Percentiles rank a stretch among this genome's conserved stretches.
These are phyloP conservation scores for Colletotrichum cereale DNA, from an alignment of 2,329 filamentous ascomycete species.

Conservation along the genomic window DNA sequence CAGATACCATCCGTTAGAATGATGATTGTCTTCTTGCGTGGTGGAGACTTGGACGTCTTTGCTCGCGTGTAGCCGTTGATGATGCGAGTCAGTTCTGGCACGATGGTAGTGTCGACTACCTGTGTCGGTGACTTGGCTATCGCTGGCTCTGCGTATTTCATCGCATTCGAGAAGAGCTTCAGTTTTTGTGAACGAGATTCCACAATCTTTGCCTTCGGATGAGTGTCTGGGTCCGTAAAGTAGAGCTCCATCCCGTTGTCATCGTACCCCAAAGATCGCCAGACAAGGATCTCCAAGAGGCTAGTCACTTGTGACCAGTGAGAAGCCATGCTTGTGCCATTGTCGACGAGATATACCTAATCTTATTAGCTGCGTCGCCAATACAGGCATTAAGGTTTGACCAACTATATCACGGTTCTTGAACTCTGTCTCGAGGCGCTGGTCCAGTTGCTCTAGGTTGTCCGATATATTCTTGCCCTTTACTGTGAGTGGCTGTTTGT, in stretches of 20 bases:
- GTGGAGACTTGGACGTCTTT: background rate
- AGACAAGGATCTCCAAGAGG: slow-evolving; percentile 44
- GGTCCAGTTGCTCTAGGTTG: background rate
- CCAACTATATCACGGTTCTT: slow-evolving; percentile 16
- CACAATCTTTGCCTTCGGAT: background rate
- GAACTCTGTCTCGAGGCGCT: background rate
- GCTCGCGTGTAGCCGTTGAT: slow-evolving; percentile 23
- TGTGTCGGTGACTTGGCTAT: no score
- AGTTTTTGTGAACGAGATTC: background rate
- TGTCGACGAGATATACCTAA: slow-evolving; percentile 48
- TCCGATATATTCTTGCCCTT: background rate
- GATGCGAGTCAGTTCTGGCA: slow-evolving; percentile 15
- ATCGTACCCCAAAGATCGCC: slow-evolving; percentile 46
- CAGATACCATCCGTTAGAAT: slow-evolving; percentile 21
- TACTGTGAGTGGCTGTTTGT: background rate
- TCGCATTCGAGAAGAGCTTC: background rate
- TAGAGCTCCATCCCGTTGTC: slow-evolving; percentile 47
- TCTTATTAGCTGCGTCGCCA: background rate
- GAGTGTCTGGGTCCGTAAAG: slow-evolving; percentile 27
- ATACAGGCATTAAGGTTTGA: no score
- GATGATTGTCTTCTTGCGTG: slow-evolving; percentile 20
- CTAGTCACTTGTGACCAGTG: slow-evolving; percentile 44
- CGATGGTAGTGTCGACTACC: background rate
- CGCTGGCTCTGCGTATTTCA: background rate
- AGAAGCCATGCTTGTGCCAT: slow-evolving; percentile 44